Percentiles rank a stretch among this genome's conserved stretches.
phyloP scores from a whole-genome alignment of 805 yeast genomes.

The Starmerella bombi region DNA sequence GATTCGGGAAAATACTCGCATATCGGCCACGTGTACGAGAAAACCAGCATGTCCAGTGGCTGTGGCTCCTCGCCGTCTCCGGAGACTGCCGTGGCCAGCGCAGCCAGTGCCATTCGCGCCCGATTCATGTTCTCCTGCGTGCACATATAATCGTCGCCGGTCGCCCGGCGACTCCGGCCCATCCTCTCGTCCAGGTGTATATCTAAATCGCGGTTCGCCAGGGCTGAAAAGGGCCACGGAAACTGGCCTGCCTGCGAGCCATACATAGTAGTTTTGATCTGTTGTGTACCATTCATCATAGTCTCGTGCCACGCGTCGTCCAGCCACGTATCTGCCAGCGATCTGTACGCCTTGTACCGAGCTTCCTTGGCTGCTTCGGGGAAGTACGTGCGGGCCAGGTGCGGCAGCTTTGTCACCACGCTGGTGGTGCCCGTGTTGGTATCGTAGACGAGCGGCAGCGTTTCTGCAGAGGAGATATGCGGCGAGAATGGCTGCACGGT shows the following conservation, averaged over 20 bases:
- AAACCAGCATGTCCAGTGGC: constrained; percentile 18
- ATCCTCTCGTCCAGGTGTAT: constrained; percentile 8
- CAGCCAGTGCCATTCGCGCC: constrained; percentile 9
- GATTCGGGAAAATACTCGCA: constrained; percentile 13
- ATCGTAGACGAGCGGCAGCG: constrained; percentile 14
- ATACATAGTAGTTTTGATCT: constrained; percentile 1
- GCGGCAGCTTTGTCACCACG: not conserved
- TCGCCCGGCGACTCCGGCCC: not conserved
- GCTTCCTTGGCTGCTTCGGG: not conserved
- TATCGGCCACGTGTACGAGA: constrained; percentile 19
- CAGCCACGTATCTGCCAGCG: constrained; percentile 15
- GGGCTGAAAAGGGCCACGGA: constrained; percentile 17
- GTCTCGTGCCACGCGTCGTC: constrained; percentile 19
- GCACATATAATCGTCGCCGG: constrained; percentile 12
- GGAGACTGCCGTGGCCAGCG: constrained; percentile 4
- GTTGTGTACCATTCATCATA: constrained; percentile 4
- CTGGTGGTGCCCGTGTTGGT: too few relatives aligned
- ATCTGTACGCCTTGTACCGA: not conserved
- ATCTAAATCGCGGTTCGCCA: constrained; percentile 8
- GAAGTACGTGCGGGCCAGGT: not conserved
- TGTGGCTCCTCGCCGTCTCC: not conserved
- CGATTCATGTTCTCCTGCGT: constrained; percentile 3
- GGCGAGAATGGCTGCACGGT: constrained; percentile 9
- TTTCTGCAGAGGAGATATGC: constrained; percentile 11
- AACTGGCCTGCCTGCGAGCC: constrained; percentile 1